Base-by-base conservation (phyloP, 148 eudicot species). In the Spergularia bocconei region DNA sequence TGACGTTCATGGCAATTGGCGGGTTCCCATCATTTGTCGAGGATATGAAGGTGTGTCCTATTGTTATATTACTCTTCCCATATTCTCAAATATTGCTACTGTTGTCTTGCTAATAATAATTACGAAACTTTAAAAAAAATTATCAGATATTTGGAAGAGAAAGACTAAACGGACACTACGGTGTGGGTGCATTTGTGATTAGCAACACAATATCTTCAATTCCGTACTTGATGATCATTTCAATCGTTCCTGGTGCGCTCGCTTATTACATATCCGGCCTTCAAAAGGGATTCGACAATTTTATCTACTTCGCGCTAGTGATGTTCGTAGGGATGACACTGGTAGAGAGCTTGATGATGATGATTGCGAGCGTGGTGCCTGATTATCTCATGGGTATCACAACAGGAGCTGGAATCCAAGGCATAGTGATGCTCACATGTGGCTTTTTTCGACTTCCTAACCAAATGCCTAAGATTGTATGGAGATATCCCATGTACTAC, bases 11-110 rank as follows among this genome's bases (percentile, higher is more conserved):
- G 97, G 69, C 97, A 3, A 87, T 91, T 16, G 90, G 97, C 47
- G 97, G 93, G 29, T 91, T 91, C 69, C 93, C 93, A 67, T 91
- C 97, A 6, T 91, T 88, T 75, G 92, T 87, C 14, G 92, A 91
- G 71, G 96, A 88, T n/a, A 82, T 91, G 85, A 91, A 66, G 19
- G 69, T 66, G 44, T 1, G 69, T 63, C 2, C 33, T 33, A n/a
- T n/a, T 21, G 14, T 6, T 11, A 41, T 39, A 44, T 44, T 39
- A 36, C 55, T 20, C 4, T 47, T 48, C 1, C 48, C 48, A 6
- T 4, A 44, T 44, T 44, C 10, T 29, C 36, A 29, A 29, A 29
- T 29, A 29, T 0, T 4, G 36, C 3, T 29, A 29, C 3, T 29
- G 3, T 29, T 29, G 36, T 29, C 36, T 29, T 29, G 2, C 36